Percentiles rank a stretch among this genome's conserved stretches.
phyloP scores from a whole-genome alignment of 2,329 filamentous ascomycete species.

The Colletotrichum tanaceti region DNA sequence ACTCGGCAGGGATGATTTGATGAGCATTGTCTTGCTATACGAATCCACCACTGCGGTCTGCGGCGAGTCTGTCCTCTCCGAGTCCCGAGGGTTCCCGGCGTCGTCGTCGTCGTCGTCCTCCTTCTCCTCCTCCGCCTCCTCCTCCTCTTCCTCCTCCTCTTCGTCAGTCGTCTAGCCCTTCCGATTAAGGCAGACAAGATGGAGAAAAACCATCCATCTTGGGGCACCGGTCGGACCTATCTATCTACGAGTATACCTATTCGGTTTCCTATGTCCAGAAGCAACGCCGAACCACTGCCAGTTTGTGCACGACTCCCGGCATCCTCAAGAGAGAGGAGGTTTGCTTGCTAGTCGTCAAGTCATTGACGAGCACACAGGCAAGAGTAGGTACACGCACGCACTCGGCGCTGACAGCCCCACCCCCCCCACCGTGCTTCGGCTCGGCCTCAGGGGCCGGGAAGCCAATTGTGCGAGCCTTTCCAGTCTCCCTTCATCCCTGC shows the following conservation, averaged over 20 bases:
- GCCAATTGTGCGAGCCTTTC: slow-evolving; percentile 25
- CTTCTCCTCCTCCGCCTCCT: no score
- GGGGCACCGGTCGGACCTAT: slow-evolving; percentile 34
- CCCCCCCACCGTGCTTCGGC: slow-evolving; percentile 24
- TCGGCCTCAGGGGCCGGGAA: slow-evolving; percentile 32
- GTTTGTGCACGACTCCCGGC: slow-evolving; percentile 35
- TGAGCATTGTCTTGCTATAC: slow-evolving; percentile 1
- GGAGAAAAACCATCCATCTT: slow-evolving; percentile 28
- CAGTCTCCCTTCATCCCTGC: slow-evolving; percentile 16
- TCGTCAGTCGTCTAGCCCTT: slow-evolving; percentile 23
- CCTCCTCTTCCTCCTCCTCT: background rate
- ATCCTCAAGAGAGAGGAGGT: slow-evolving; percentile 24
- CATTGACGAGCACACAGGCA: slow-evolving; percentile 10
- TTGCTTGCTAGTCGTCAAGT: slow-evolving; percentile 13
- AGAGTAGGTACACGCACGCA: no score
- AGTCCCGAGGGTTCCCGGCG: slow-evolving; percentile 5
- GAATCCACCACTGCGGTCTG: no score
- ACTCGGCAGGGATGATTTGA: slow-evolving; percentile 12
- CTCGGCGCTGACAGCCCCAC: slow-evolving; percentile 3
- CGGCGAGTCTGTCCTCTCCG: background rate
- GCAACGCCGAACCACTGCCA: slow-evolving; percentile 35
- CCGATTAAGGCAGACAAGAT: slow-evolving; percentile 36
- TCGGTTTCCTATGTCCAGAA: slow-evolving; percentile 40
- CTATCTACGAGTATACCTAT: slow-evolving; percentile 33
- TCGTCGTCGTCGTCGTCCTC: no score